Evolutionary conservation across 495 filamentous ascomycete species (phyloP).

Genomic region (Penicillium cataractarum): DNA sequence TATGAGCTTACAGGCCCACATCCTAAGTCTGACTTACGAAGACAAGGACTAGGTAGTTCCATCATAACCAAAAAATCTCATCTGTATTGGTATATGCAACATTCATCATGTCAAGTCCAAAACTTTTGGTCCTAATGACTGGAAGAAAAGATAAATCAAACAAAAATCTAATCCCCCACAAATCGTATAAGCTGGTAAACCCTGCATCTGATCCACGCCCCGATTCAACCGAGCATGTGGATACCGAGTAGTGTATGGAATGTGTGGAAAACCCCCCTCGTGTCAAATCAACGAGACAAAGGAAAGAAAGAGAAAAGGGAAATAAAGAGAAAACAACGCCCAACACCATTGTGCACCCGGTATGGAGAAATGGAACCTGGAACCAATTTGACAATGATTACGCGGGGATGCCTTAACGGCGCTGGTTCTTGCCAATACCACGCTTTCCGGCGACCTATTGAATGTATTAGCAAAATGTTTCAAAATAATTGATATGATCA

Average conservation of each 20-base stretch:
- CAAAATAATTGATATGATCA: slow-evolving; percentile 7
- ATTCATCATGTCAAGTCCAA: slow-evolving; percentile 39
- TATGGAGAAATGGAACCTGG: slow-evolving; percentile 21
- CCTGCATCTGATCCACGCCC: slow-evolving; percentile 6
- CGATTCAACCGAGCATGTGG: background rate
- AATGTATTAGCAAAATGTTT: slow-evolving; percentile 26
- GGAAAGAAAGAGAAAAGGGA: slow-evolving; percentile 8
- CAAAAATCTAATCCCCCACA: slow-evolving; percentile 19
- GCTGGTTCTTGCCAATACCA: slow-evolving; percentile 61
- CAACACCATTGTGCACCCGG: slow-evolving; percentile 42
- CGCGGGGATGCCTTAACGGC: slow-evolving; percentile 46
- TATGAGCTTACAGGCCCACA: background rate
- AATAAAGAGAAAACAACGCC: slow-evolving; percentile 28
- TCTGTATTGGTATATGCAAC: slow-evolving; percentile 37
- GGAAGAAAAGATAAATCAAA: slow-evolving; percentile 10
- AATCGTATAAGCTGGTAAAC: slow-evolving; percentile 24
- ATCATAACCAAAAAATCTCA: slow-evolving; percentile 12
- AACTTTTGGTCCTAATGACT: slow-evolving; percentile 38
- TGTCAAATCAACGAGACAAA: slow-evolving; percentile 21
- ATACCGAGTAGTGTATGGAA: slow-evolving; percentile 16
- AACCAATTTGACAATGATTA: slow-evolving; percentile 42
- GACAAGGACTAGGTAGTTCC: too few relatives aligned
- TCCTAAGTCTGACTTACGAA: background rate
- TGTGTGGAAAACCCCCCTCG: slow-evolving; percentile 1
- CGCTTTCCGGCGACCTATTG: slow-evolving; percentile 60